phyloP scores from a whole-genome alignment of 768 basidiomycete genomes.

The Lactifluus pinguis region DNA sequence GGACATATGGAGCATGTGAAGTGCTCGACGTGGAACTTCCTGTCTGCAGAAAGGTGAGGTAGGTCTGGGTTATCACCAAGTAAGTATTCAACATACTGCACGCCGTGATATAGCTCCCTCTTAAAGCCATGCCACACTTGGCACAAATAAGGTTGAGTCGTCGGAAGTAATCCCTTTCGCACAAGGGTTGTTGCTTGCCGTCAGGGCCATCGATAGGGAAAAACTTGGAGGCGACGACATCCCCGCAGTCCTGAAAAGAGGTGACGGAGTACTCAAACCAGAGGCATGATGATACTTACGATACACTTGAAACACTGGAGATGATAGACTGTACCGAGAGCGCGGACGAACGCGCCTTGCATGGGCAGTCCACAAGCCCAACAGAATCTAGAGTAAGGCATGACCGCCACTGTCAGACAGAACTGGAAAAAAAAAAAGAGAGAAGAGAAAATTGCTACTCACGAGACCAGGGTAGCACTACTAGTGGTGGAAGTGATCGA shows the following conservation, averaged over 20 bases:
- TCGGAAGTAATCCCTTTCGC: constrained; percentile 96
- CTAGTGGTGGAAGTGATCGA: constrained; percentile 45
- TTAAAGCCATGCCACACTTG: constrained; percentile 87
- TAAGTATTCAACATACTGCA: constrained; percentile 61
- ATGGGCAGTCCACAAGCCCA: constrained; percentile 72
- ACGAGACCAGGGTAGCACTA: constrained; percentile 35
- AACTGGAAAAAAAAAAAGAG: neutral
- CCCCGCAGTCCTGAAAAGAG: constrained; percentile 74
- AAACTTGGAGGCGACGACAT: constrained; percentile 96
- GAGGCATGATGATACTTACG: constrained; percentile 40
- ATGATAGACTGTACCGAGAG: constrained; percentile 88
- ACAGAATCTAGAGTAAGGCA: constrained; percentile 43
- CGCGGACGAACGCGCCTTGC: constrained; percentile 95
- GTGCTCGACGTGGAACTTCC: constrained; percentile 99
- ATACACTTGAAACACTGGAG: constrained; percentile 98
- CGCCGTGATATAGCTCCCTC: constrained; percentile 98
- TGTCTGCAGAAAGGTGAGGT: constrained; percentile 47
- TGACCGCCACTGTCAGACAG: neutral
- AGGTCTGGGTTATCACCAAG: constrained; percentile 8
- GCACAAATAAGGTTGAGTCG: constrained; percentile 93
- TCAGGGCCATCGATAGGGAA: constrained; percentile 94
- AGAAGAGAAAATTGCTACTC: constrained; percentile 2
- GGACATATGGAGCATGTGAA: constrained; percentile 97
- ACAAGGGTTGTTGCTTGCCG: constrained; percentile 86
- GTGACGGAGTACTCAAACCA: constrained; percentile 8